Percentiles rank a stretch among this genome's conserved stretches.
phyloP scores from a whole-genome alignment of 2,329 filamentous ascomycete species.

The Lachnellula cervina region DNA sequence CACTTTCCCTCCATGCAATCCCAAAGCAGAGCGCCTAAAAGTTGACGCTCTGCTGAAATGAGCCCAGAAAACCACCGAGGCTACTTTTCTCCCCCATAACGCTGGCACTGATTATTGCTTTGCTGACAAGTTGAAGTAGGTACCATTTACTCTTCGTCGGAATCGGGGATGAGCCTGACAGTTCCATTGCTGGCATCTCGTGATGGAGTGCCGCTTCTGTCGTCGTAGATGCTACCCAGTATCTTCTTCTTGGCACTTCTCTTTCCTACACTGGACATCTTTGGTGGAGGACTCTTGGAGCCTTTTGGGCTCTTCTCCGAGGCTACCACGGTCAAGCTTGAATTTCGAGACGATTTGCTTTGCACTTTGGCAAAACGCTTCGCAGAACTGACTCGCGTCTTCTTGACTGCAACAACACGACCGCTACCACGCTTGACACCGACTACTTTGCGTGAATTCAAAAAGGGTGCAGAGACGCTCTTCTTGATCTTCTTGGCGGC shows the following conservation, averaged over 20 bases:
- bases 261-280: constrained; percentile 10
- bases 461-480: constrained; percentile 30
- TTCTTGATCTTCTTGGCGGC: constrained; percentile 38
- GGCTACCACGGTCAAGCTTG: constrained; percentile 21
- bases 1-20: neutral
- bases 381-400: constrained; percentile 19
- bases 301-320: constrained; percentile 8
- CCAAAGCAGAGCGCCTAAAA: neutral
- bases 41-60: neutral
- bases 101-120: neutral
- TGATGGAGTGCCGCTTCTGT: constrained; percentile 4
- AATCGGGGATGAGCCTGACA: constrained; percentile 19
- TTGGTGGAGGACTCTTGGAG: constrained; percentile 2
- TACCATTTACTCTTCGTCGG: constrained; percentile 1
- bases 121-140: neutral
- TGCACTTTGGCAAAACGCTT: constrained; percentile 23
- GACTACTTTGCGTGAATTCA: constrained; percentile 19
- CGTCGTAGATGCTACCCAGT: constrained; percentile 13
- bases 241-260: constrained; percentile 13
- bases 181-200: constrained; percentile 17
- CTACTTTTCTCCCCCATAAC: neutral
- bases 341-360: constrained; percentile 23
- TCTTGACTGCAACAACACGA: constrained; percentile 16
- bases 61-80: neutral
- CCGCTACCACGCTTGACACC: constrained; percentile 11